These are phyloP conservation scores for Plasmopara halstedii DNA, from an alignment of 352 stramenopile genomes.

Conservation along the genomic window DNA sequence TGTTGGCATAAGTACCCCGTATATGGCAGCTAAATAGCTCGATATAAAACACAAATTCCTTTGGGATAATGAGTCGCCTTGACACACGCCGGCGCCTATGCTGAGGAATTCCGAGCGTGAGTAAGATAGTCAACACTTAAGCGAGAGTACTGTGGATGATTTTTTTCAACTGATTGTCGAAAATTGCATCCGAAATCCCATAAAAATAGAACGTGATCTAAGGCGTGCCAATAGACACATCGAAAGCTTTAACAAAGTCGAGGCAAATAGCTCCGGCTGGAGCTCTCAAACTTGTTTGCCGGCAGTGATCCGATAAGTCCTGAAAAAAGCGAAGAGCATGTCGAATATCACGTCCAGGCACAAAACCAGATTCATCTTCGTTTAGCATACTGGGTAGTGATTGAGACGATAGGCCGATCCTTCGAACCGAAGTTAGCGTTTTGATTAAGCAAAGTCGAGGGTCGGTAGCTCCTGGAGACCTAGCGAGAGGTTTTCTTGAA, in stretches of 20 bases:
- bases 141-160: too few species aligned
- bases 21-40: not conserved
- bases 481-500: not conserved
- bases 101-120: not conserved
- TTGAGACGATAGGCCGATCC: not conserved
- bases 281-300: not conserved
- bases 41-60: not conserved
- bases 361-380: not conserved
- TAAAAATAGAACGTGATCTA: not conserved
- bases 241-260: slow-evolving; percentile 4
- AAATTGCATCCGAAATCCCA: not conserved
- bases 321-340: not conserved
- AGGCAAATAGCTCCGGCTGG: slow-evolving; percentile 1
- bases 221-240: slow-evolving; percentile 4
- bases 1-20: not conserved
- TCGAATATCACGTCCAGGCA: not conserved
- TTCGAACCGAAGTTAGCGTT: not conserved
- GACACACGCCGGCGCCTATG: not conserved
- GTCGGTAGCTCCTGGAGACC: not conserved
- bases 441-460: not conserved
- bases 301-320: not conserved
- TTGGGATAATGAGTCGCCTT: not conserved
- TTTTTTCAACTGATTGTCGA: not conserved
- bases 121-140: too few species aligned
- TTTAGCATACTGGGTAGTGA: not conserved